Base-by-base conservation (phyloP, 108 stramenopile species). In the Cyclostephanos invisitatus region DNA sequence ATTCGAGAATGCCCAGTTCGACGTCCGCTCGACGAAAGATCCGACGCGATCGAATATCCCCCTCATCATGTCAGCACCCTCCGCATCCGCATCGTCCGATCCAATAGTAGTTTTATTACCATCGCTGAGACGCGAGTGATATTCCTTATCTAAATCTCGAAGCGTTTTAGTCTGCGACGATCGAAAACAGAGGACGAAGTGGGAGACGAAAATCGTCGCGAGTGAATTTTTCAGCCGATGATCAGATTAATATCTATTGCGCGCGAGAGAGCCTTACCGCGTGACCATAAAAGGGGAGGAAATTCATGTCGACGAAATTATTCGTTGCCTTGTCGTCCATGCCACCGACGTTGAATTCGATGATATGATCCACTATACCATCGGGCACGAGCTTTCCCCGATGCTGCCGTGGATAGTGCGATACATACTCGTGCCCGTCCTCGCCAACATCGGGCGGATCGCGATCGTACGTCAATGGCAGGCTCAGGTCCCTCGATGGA, bases 261-360 rank as follows among this genome's bases (percentile, higher is more conserved):
- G 8, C 11, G 56, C 27, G 27, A 29, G 56, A 4, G 22, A 22
- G 24, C 25, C 55, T 57, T 11, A 57, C 56, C 25, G 38, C 61
- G 37, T 85, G 84, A 1, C 84, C 84, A 64, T 85, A 83, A 60
- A 85, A 85, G 29, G 84, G 84, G 15, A 85, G 55, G 24, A 85
- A 72, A 50, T 79, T 59, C 56, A 75, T 46, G 24, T 80, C 59
- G 2, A 70, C 64, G 32, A 54, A 68, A 49, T 61, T 74, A 29
- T 63, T 48, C 50, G 56, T 48, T 25, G 55, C 49, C 66, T 32
- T 53, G 49, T 42, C 37, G 29, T 44, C 64, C 35, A 15, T 49
- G 32, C 66, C 49, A 29, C 71, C 71, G 60, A 62, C 32, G 37
- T 49, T 78, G 6, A 85, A 69, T 66, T 85, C 82, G 15, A 85